Evolutionary conservation across 169 alveolate species (phyloP).

Genomic region (Sarcocystis neurona): DNA sequence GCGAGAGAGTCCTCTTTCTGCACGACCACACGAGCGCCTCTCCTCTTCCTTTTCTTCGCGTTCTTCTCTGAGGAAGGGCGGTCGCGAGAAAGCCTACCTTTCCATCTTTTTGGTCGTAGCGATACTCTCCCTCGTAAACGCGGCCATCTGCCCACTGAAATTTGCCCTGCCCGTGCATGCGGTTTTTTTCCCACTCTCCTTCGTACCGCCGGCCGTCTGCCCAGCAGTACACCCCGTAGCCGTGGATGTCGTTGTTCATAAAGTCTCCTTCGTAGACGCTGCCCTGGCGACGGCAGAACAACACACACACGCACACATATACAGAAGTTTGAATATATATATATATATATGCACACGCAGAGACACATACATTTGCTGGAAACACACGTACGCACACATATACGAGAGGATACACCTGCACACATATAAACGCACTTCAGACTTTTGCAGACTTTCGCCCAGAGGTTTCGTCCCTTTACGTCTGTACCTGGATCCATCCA

Average conservation of each 20-base stretch:
- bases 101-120: constrained; percentile 78
- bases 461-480: too few relatives aligned
- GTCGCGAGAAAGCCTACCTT: constrained; percentile 74
- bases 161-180: constrained; percentile 51
- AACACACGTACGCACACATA: constrained; percentile 70
- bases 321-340: background rate
- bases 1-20: constrained; percentile 37
- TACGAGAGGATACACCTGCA: background rate
- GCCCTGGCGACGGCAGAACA: constrained; percentile 78
- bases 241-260: constrained; percentile 83
- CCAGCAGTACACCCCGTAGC: constrained; percentile 82
- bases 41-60: constrained; percentile 66
- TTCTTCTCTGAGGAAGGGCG: constrained; percentile 68
- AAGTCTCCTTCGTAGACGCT: constrained; percentile 82
- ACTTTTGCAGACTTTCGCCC: too few relatives aligned
- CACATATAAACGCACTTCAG: too few relatives aligned
- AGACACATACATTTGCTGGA: too few relatives aligned
- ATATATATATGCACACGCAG: background rate
- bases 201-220: constrained; percentile 70
- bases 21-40: constrained; percentile 65
- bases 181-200: constrained; percentile 76
- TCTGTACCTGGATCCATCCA: too few relatives aligned
- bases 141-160: constrained; percentile 81
- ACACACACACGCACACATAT: constrained; percentile 76
- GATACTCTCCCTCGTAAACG: constrained; percentile 75